These are phyloP conservation scores for Pseudogymnoascus pannorum DNA, from an alignment of 2,329 filamentous ascomycete genomes.

Conservation along the genomic window DNA sequence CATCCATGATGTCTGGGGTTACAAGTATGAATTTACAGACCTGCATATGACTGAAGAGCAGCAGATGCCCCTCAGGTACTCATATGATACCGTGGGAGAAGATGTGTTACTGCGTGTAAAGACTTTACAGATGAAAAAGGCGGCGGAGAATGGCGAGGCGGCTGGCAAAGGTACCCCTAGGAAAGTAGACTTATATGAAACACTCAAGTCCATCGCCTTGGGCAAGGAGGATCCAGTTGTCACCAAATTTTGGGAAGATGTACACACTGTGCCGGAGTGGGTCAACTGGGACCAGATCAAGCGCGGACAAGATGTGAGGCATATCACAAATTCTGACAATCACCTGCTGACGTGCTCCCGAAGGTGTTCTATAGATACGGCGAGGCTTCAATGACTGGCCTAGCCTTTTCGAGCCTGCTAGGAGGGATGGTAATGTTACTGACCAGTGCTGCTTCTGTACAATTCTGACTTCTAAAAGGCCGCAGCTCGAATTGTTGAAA, in stretches of 20 bases:
- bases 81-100: conserved; percentile 60
- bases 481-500: conserved; percentile 55
- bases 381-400: conserved; percentile 48
- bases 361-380: conserved; percentile 55
- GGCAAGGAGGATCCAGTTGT: background rate
- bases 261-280: conserved; percentile 55
- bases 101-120: conserved; percentile 33
- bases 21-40: conserved; percentile 58
- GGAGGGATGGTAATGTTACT: conserved; percentile 25
- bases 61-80: conserved; percentile 48
- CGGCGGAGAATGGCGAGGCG: background rate
- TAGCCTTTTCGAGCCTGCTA: conserved; percentile 33
- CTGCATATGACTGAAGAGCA: conserved; percentile 53
- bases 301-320: conserved; percentile 46
- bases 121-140: background rate
- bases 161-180: background rate
- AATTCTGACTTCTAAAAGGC: conserved; percentile 23
- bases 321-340: conserved; percentile 25
- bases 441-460: background rate
- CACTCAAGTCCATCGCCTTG: background rate
- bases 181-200: conserved; percentile 25
- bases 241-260: conserved; percentile 47
- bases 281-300: conserved; percentile 61
- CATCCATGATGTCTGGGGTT: conserved; percentile 41
- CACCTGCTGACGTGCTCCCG: conserved; percentile 11